Percentiles rank a stretch among this genome's conserved stretches.
These are phyloP conservation scores for Yamadazyma kanchanaburiensis DNA, from an alignment of 1,139 yeast genomes.

Conservation along the genomic window DNA sequence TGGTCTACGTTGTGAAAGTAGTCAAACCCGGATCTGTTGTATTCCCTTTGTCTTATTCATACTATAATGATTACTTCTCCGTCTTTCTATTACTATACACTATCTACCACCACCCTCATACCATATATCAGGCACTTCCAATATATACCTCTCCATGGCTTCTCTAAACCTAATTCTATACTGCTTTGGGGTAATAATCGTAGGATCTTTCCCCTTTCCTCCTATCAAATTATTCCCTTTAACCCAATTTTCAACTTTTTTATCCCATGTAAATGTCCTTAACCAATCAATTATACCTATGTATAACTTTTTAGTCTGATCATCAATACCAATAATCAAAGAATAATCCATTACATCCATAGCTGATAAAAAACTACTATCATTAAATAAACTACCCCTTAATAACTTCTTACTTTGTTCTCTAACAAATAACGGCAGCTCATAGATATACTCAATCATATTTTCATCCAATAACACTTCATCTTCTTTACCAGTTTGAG, in stretches of 20 bases:
- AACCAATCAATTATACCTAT: slow-evolving; percentile 97
- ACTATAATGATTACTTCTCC: too few relatives aligned
- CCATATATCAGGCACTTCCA: slow-evolving; percentile 93
- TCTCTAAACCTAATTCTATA: slow-evolving; percentile 91
- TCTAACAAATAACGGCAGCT: slow-evolving; percentile 89
- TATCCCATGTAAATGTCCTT: slow-evolving; percentile 97
- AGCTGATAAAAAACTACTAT: slow-evolving; percentile 87
- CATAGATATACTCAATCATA: slow-evolving; percentile 97
- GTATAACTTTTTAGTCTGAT: slow-evolving; percentile 59
- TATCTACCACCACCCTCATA: slow-evolving; percentile 31
- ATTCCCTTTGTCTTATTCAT: too few relatives aligned
- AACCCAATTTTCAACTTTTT: slow-evolving; percentile 97
- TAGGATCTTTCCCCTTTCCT: slow-evolving; percentile 87
- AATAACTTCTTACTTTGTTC: slow-evolving; percentile 86
- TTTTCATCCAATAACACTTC: slow-evolving; percentile 95
- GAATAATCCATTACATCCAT: slow-evolving; percentile 99
- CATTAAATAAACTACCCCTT: slow-evolving; percentile 90
- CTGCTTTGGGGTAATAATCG: slow-evolving; percentile 95
- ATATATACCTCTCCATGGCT: slow-evolving; percentile 94
- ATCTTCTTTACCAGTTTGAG: slow-evolving; percentile 92
- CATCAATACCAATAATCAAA: slow-evolving; percentile 82
- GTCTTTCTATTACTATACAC: too few relatives aligned
- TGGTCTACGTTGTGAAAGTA: too few relatives aligned
- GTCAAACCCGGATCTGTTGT: too few relatives aligned
- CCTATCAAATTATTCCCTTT: slow-evolving; percentile 87